Base-by-base conservation (phyloP, 306 rosid species). In the peach (Prunus persica) region DNA sequence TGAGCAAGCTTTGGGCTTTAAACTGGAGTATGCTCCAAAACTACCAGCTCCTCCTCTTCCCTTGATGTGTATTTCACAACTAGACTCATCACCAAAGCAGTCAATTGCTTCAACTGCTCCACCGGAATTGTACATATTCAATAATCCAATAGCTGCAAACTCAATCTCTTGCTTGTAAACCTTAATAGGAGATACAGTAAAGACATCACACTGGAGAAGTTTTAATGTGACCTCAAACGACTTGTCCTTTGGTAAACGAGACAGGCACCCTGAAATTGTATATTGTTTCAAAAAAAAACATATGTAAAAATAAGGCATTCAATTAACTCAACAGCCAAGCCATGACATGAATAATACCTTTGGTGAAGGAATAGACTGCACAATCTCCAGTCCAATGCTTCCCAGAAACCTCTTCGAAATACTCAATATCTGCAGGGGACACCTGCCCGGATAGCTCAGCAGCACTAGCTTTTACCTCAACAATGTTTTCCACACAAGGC, bases 61-160 rank as follows among this genome's bases (percentile, higher is more conserved):
- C 67, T 73, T 64, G 19, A 84, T 75, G 22, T 52, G 80, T 69
- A 84, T 74, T 50, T 62, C 80, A 68, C 61, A 13, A 18, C 62
- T 71, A 12, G 83, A 56, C 27, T 73, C 24, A 34, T 56, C 66
- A 27, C 63, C 41, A 28, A 52, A 45, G 62, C 69, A 80, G 66
- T 80, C 77, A 49, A 80, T 34, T 8, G 65, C 65, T 16, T 80
- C 84, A 69, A 80, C 69, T 32, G 87, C 87, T 80, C 87, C 87
- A 14, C 84, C 82, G 24, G 84, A 80, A 56, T 84, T 84, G 82
- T 84, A 80, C 84, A 84, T 84, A 34, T 84, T 78, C 38, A 74
- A 19, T 28, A 84, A 70, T 46, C 85, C 88, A 65, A 84, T 67
- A 12, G 88, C 81, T 57, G 85, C 85, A 75, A 84, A 81, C 20